Evolutionary conservation across 2,329 filamentous ascomycete species (phyloP).

Genomic region (Incumbomyces lentus): DNA sequence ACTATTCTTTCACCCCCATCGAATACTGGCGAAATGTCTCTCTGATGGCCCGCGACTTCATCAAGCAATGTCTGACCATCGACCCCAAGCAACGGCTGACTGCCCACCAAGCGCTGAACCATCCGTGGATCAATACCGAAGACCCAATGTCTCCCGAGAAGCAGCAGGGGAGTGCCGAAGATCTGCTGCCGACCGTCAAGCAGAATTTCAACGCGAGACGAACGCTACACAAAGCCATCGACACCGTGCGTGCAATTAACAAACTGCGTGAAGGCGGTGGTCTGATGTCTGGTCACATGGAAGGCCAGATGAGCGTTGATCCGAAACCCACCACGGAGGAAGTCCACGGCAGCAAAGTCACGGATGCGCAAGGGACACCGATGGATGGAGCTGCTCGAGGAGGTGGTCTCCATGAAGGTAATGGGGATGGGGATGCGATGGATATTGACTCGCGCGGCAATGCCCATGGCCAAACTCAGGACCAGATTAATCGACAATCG

Average conservation of each 20-base stretch:
- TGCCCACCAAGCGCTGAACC: constrained; percentile 63
- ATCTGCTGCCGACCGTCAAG: constrained; percentile 55
- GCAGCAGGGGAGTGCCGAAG: constrained; percentile 31
- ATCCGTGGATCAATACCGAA: constrained; percentile 53
- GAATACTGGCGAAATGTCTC: constrained; percentile 98
- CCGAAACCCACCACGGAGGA: constrained; percentile 42
- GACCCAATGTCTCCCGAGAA: constrained; percentile 30
- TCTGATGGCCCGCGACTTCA: constrained; percentile 77
- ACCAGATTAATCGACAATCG: constrained; percentile 52
- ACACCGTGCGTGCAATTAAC: constrained; percentile 58
- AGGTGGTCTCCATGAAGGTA: constrained; percentile 28
- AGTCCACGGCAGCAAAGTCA: constrained; percentile 34
- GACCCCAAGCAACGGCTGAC: constrained; percentile 83
- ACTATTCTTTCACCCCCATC: constrained; percentile 87
- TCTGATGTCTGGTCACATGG: constrained; percentile 45
- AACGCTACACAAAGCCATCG: constrained; percentile 57
- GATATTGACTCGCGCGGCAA: constrained; percentile 50
- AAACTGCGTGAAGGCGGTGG: constrained; percentile 53
- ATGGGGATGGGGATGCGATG: constrained; percentile 33
- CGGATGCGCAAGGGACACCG: constrained; percentile 26
- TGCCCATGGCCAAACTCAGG: constrained; percentile 51
- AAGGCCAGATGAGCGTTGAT: constrained; percentile 48
- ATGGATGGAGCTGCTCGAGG: constrained; percentile 20
- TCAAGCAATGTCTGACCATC: constrained; percentile 80
- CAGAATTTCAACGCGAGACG: constrained; percentile 60